A percentile compares a stretch with the other conserved stretches of the same genome.
Evolutionary conservation across 2,329 filamentous ascomycete genomes (phyloP).

Genomic region (Venturia aucupariae): DNA sequence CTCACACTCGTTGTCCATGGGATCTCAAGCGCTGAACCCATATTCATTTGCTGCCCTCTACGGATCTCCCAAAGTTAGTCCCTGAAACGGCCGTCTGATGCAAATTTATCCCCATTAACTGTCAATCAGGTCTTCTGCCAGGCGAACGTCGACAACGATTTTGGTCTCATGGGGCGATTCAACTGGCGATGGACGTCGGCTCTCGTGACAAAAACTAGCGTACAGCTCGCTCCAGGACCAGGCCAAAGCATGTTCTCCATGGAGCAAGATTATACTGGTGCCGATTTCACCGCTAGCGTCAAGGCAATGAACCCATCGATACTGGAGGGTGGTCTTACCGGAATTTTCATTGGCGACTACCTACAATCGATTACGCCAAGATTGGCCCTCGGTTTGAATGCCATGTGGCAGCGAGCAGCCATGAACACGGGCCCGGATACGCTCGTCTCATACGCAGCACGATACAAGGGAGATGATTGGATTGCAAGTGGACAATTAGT

Average conservation of each 20-base stretch:
- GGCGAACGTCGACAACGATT: slow-evolving; percentile 90
- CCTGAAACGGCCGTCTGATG: neutral
- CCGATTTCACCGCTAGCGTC: slow-evolving; percentile 85
- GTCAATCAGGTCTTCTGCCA: slow-evolving; percentile 74
- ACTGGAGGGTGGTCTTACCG: slow-evolving; percentile 84
- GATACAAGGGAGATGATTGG: slow-evolving; percentile 90
- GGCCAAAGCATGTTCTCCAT: slow-evolving; percentile 73
- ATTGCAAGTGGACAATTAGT: slow-evolving; percentile 85
- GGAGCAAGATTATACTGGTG: slow-evolving; percentile 90
- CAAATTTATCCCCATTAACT: neutral
- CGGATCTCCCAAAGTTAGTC: slow-evolving; percentile 77
- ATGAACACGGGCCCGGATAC: slow-evolving; percentile 84
- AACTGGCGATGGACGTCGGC: slow-evolving; percentile 82
- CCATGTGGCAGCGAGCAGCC: slow-evolving; percentile 83
- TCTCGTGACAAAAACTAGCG: slow-evolving; percentile 76
- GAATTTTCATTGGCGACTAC: slow-evolving; percentile 93
- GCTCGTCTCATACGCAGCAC: slow-evolving; percentile 77
- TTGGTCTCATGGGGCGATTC: slow-evolving; percentile 75
- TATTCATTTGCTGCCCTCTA: slow-evolving; percentile 94
- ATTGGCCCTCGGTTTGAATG: slow-evolving; percentile 81
- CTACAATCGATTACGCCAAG: slow-evolving; percentile 84
- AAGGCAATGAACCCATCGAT: slow-evolving; percentile 95
- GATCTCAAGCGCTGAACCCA: slow-evolving; percentile 77
- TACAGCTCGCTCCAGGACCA: slow-evolving; percentile 70
- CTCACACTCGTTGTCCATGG: slow-evolving; percentile 93